Evolutionary conservation across 805 yeast genomes (phyloP), one percentile per base, ranked within the genome.

Genomic region (Zygosaccharomyces bailii): DNA sequence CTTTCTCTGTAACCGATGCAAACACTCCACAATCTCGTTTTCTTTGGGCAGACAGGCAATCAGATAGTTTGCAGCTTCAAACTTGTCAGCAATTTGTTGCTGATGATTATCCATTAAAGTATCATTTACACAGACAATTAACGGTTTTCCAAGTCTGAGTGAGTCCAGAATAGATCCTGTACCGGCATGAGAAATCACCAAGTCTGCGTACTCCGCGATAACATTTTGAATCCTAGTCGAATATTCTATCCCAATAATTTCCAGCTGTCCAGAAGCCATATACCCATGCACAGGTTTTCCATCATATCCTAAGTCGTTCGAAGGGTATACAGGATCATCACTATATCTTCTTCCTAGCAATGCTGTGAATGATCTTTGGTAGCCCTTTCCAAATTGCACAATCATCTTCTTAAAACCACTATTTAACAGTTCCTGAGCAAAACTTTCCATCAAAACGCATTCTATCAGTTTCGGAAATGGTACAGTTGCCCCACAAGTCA

Each of bases 401-500:
- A 73, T 67, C 8, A 84, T 31, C 10, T 63, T 60, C 0, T 55
- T 52, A 50, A 70, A 78, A 0, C 76, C 76, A 0, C 55, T 45
- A 0, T 52, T 44, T 1, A 36, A n/a, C n/a, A 83, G 52, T 5
- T 53, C 43, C 0, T 55, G 34, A 0, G 77, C 50, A 27, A 81
- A 74, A 2, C 54, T 43, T 0, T 49, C 43, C 5, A 59, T 45
- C 5, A 80, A 51, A 0, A 78, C 63, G 6, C 70, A 60, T n/a
- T 62, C 62, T 1, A 91, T 63, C 11, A 91, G 73, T 13, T 59
- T 66, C 8, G 73, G 71, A 59, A 91, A 91, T 0, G 95, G 84
- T 16, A 85, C 90, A 0, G 97, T 90, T 2, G 96, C 97, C 0
- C 98, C 98, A 3, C 95, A 84, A 0, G 95, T 83, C 4, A 90